Evolutionary conservation across 768 basidiomycete genomes (phyloP).

Genomic region (Termitomyces sp.): DNA sequence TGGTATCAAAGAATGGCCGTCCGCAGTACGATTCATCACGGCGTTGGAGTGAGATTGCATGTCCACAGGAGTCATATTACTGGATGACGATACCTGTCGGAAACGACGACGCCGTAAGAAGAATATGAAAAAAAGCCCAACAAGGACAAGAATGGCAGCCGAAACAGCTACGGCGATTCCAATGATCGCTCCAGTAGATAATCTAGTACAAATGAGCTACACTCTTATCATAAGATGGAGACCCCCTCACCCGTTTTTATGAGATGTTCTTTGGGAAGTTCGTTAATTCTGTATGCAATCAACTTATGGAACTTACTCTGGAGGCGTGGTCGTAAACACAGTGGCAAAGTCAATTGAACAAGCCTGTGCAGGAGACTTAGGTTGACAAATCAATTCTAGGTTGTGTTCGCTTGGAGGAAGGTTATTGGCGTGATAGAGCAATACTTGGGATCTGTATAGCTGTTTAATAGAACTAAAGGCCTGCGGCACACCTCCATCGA

Average conservation of each 20-base stretch:
- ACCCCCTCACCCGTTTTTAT: background rate
- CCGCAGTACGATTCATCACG: background rate
- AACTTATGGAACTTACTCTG: background rate
- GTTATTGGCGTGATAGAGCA: conserved; percentile 18
- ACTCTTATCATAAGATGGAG: background rate
- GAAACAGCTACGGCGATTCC: conserved; percentile 8
- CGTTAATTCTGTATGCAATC: background rate
- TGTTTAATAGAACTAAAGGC: conserved; percentile 18
- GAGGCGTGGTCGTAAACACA: conserved; percentile 7
- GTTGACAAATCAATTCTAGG: conserved; percentile 6
- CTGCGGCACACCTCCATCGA: conserved; percentile 24
- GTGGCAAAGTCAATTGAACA: conserved; percentile 12
- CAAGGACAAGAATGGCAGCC: background rate
- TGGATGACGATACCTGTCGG: background rate
- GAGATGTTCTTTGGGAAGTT: background rate
- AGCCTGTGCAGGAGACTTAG: conserved; percentile 2
- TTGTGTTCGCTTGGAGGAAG: conserved; percentile 4
- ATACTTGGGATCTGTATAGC: conserved; percentile 20
- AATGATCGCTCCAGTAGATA: background rate
- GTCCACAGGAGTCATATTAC: background rate
- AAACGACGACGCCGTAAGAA: background rate
- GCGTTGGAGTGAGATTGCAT: background rate
- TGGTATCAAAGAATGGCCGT: background rate
- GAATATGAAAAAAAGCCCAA: conserved; percentile 5
- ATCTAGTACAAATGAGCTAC: background rate